Evolutionary conservation across 345 rosid genomes (phyloP), one percentile per base, ranked within the genome.

Genomic region (Clausena lansium): DNA sequence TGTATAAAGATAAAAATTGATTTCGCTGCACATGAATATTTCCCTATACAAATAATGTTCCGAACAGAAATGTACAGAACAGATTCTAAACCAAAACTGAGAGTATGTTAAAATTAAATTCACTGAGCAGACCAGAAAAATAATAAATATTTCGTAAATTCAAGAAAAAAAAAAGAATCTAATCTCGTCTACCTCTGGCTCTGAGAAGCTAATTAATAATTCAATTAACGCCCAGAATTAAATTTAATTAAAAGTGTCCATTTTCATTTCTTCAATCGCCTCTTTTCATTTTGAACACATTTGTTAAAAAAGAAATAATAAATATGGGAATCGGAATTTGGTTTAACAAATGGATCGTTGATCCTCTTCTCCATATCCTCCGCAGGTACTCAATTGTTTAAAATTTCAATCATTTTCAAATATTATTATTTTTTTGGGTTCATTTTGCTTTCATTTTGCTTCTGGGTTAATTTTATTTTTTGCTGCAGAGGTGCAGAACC

Each of bases 401-500:
- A 52, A 52, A 22, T 60, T 35, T 39, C 61, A 54, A 57, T 61
- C 30, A 15, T n/a, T 60, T 39, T 38, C 11, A 9, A n/a, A 67
- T 19, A 14, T 41, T 15, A 4, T 70, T 70, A 1, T 6, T 52
- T 30, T 33, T 66, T 66, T 65, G 45, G 60, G 14, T 14, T 41
- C 2, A 27, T 67, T 68, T 25, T 39, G 39, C 50, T 33, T 14
- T 41, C 2, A 27, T 67, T 68, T 25, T 39, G 39, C 50, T 33
- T 77, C 77, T 64, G 61, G 70, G 32, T 32, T 36, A 14, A 1
- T 30, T 35, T 76, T 61, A 38, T 4, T 24, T 67, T 68, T 68
- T 33, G 39, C 35, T 70, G 30, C 88, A 94, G 96, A 81, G 94
- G 98, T 77, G 85, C 93, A 63, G 98, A 93, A 81, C 98, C 99